Percentiles rank a stretch among this genome's conserved stretches.
Conservation (phyloP, 495 filamentous ascomycete species). For the Pyronema domesticum region DNA sequence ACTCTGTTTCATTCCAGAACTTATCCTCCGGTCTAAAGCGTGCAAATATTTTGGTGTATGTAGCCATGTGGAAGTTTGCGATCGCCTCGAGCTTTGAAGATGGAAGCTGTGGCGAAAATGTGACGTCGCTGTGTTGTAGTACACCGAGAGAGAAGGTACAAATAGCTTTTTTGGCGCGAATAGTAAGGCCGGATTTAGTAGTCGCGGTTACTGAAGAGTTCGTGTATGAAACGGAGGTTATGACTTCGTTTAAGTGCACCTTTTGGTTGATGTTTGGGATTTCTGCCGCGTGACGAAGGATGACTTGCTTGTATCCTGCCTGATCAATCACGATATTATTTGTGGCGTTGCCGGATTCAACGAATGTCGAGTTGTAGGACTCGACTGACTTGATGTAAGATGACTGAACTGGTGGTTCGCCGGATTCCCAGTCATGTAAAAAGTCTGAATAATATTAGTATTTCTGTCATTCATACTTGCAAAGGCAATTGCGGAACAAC, state of each 20-base stretch:
- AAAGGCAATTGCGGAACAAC: not conserved
- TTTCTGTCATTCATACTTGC: too few relatives aligned
- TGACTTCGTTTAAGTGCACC: constrained; percentile 40
- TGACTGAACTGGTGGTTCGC: constrained; percentile 26
- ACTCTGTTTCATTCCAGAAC: constrained; percentile 56
- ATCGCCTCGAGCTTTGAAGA: constrained; percentile 50
- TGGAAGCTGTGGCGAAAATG: constrained; percentile 44
- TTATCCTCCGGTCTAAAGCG: constrained; percentile 42
- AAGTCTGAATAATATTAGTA: constrained; percentile 8
- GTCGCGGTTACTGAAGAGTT: constrained; percentile 38
- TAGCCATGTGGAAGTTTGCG: constrained; percentile 51
- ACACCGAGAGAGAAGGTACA: constrained; percentile 51
- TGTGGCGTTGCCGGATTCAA: constrained; percentile 31
- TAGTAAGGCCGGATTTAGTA: constrained; percentile 38
- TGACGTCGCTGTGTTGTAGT: constrained; percentile 44
- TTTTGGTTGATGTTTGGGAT: constrained; percentile 13
- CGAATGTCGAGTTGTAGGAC: constrained; percentile 28
- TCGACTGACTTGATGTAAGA: constrained; percentile 27
- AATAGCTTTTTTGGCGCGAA: constrained; percentile 42
- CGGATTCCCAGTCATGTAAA: constrained; percentile 27
- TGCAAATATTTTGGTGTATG: constrained; percentile 64
- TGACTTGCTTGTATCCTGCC: constrained; percentile 46
- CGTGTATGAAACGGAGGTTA: constrained; percentile 42
- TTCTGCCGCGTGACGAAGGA: constrained; percentile 40
- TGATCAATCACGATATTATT: constrained; percentile 54